Conservation (phyloP, 2,329 filamentous ascomycete species). For the Fusarium torulosum region DNA sequence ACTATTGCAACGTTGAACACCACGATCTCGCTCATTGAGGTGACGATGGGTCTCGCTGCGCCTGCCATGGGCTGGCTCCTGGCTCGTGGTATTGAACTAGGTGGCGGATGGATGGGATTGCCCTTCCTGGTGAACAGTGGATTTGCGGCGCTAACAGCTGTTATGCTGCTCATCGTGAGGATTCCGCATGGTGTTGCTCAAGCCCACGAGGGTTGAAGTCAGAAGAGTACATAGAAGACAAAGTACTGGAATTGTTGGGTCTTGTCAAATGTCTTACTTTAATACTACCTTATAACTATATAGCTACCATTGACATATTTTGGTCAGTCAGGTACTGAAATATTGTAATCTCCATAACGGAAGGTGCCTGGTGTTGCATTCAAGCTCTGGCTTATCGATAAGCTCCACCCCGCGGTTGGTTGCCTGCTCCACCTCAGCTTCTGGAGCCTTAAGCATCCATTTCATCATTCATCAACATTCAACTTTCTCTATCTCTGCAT, state of each 20-base stretch:
- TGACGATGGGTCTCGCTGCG: conserved; percentile 59
- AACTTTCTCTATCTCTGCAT: conserved; percentile 3
- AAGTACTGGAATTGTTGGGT: background rate
- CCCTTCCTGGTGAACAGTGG: conserved; percentile 59
- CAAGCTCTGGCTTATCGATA: conserved; percentile 40
- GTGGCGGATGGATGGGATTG: conserved; percentile 63
- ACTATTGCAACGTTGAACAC: conserved; percentile 68
- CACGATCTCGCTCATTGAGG: conserved; percentile 64
- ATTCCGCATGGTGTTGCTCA: conserved; percentile 44
- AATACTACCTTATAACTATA: background rate
- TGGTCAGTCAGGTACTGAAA: too few species aligned
- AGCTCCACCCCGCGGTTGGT: conserved; percentile 43
- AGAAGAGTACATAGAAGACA: fast-evolving
- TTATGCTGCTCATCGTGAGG: conserved; percentile 50
- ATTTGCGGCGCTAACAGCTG: conserved; percentile 49
- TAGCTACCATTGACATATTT: too few species aligned
- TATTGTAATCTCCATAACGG: too few species aligned
- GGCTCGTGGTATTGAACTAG: conserved; percentile 59
- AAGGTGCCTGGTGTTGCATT: background rate
- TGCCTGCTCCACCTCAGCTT: conserved; percentile 45
- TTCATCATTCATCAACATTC: conserved; percentile 28
- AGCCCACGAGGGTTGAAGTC: conserved; percentile 14
- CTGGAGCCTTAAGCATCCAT: conserved; percentile 13
- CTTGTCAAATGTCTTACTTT: fast-evolving
- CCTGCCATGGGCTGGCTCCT: conserved; percentile 63